These are phyloP conservation scores for Fagopyrum esculentum DNA, from an alignment of 148 eudicot species.

Conservation along the genomic window DNA sequence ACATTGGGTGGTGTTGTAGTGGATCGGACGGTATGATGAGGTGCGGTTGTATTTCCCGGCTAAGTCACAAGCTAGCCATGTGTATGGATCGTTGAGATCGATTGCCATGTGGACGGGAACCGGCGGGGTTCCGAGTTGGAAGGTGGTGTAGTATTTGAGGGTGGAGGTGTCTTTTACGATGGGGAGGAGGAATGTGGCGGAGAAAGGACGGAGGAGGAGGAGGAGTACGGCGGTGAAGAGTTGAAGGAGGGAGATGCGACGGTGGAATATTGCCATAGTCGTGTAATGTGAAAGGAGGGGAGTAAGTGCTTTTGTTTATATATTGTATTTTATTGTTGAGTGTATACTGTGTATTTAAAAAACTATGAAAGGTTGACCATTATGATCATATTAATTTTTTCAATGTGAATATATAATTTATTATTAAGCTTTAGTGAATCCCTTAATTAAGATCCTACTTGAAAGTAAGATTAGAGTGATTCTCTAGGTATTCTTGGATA, in stretches of 20 bases:
- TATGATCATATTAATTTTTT: too few species aligned
- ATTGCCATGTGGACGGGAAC: slow-evolving; percentile 15
- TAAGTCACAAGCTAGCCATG: slow-evolving; percentile 24
- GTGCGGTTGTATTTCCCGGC: slow-evolving; percentile 17
- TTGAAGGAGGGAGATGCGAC: not conserved
- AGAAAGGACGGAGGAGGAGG: not conserved
- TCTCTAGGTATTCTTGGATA: too few species aligned
- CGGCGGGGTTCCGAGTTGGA: slow-evolving; percentile 25
- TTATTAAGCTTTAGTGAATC: too few species aligned
- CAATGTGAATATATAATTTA: too few species aligned
- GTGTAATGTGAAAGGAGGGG: not conserved
- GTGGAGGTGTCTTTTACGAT: slow-evolving; percentile 20
- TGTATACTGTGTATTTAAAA: too few species aligned
- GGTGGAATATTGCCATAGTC: not conserved
- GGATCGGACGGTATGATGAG: slow-evolving; percentile 14
- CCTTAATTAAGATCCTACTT: too few species aligned
- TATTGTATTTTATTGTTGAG: too few species aligned
- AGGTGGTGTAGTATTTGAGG: slow-evolving; percentile 27
- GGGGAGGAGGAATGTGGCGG: slow-evolving; percentile 23
- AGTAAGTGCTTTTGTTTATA: not conserved
- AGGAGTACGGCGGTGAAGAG: not conserved
- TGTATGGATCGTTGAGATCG: slow-evolving; percentile 15
- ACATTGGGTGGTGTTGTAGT: slow-evolving; percentile 15
- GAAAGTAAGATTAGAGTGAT: too few species aligned
- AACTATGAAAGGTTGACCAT: too few species aligned